These are phyloP conservation scores for Pythium myriotylum DNA, from an alignment of 352 stramenopile genomes.

Conservation along the genomic window DNA sequence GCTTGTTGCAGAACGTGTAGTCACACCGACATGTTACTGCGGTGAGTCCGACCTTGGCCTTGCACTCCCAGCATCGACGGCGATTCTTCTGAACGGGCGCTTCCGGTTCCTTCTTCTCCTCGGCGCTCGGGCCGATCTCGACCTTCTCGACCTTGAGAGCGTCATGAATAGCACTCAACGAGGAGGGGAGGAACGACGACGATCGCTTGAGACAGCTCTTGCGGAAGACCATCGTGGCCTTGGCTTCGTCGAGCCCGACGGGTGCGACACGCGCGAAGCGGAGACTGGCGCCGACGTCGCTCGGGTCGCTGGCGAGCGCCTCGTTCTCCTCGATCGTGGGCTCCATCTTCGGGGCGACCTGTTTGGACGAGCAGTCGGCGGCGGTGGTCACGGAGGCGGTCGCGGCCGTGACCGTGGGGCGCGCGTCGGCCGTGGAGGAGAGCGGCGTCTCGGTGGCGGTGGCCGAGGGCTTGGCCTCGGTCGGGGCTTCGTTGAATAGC, in stretches of 20 bases:
- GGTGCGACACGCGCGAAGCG: conserved; percentile 49
- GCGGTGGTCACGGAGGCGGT: conserved; percentile 24
- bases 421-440: conserved; percentile 28
- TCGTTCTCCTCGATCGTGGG: conserved; percentile 23
- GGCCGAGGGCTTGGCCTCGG: conserved; percentile 42
- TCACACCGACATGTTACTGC: conserved; percentile 89
- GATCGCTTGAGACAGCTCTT: conserved; percentile 80
- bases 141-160: conserved; percentile 23
- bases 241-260: conserved; percentile 49
- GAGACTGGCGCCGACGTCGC: conserved; percentile 18
- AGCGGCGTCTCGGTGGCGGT: conserved; percentile 41
- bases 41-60: conserved; percentile 83
- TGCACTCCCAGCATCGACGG: conserved; percentile 88
- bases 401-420: conserved; percentile 24
- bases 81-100: conserved; percentile 83
- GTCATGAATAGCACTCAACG: conserved; percentile 22
- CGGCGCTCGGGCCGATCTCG: conserved; percentile 2
- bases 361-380: conserved; percentile 33
- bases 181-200: conserved; percentile 45
- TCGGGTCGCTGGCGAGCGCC: conserved; percentile 11
- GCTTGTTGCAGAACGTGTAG: conserved; percentile 89
- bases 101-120: conserved; percentile 19
- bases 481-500: conserved; percentile 58
- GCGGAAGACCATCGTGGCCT: conserved; percentile 50
- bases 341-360: conserved; percentile 35